Evolutionary conservation across 768 basidiomycete genomes (phyloP), one percentile per base, ranked within the genome.

Genomic region (Tylopilus plumbeoviolaceoides): DNA sequence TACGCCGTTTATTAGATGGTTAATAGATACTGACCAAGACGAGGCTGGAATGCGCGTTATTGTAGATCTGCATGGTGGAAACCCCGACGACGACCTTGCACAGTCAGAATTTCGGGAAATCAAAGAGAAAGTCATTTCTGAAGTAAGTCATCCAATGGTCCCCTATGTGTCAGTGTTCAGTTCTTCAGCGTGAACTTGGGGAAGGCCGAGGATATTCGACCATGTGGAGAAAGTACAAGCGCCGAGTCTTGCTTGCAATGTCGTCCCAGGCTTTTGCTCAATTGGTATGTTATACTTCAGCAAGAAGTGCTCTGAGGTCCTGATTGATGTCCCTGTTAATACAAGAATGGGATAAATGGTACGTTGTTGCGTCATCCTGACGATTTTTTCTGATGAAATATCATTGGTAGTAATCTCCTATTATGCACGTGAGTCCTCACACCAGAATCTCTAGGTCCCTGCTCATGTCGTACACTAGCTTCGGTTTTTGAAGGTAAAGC

Each of bases 191-290:
- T 14, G 83, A 84, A 44, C 79, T 82, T 25, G 87, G 85, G 21
- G 91, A 88, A 57, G 85, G 75, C 41, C 79, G 91, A 44, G 79
- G 84, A 2, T 98, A 98, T 70, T 62, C 64, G 28, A 76, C 77
- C 36, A 89, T 98, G 84, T 98, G 94, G 92, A 82, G 70, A 60
- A 80, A 81, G 61, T 97, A 98, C 67, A 87, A 87, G 63, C 84
- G 85, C 28, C 78, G 94, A 31, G 93, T 98, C 11, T 67, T 97
- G 57, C 81, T 98, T 43, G 95, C 95, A 15, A 95, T 95, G 91
- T 91, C 89, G 18, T 91, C 91, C 50, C 95, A 97, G 68, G 89
- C 91, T 39, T 95, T 97, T 70, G 95, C 95, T 40, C 95, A 97
- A 65, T 74, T 97, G 64, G 93, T 92, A 57, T 55, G 90, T 77